These are phyloP conservation scores for Salvia rosmarinus DNA, from an alignment of 257 asterid species.

Conservation along the genomic window DNA sequence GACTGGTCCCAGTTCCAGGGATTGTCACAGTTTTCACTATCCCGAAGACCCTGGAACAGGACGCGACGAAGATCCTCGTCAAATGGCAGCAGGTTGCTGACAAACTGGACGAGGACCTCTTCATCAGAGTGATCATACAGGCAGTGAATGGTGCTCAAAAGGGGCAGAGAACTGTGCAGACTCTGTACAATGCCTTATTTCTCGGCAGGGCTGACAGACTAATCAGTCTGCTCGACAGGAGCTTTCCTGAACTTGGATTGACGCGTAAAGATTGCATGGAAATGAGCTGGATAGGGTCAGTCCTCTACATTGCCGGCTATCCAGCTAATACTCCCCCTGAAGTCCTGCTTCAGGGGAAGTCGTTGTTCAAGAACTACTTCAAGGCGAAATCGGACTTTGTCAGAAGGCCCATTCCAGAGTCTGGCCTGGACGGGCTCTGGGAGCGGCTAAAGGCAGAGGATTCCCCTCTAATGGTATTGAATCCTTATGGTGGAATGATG, in stretches of 20 bases:
- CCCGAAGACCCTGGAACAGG: constrained; percentile 51
- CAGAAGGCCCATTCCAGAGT: constrained; percentile 47
- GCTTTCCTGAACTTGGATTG: constrained; percentile 57
- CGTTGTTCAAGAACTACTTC: constrained; percentile 67
- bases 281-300: constrained; percentile 67
- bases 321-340: constrained; percentile 58
- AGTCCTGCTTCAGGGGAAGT: constrained; percentile 59
- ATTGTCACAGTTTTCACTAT: constrained; percentile 61
- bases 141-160: constrained; percentile 35
- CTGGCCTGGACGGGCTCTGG: constrained; percentile 66
- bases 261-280: constrained; percentile 48
- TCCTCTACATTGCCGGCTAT: constrained; percentile 53
- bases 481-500: constrained; percentile 80
- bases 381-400: constrained; percentile 68
- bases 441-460: constrained; percentile 52
- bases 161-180: constrained; percentile 47
- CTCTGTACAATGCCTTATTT: constrained; percentile 50
- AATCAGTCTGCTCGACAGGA: constrained; percentile 35
- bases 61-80: constrained; percentile 45
- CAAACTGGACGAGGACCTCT: constrained; percentile 58
- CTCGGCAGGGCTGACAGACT: constrained; percentile 54
- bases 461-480: constrained; percentile 52
- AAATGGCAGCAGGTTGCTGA: constrained; percentile 67
- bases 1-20: constrained; percentile 58
- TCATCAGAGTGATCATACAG: constrained; percentile 56